Evolutionary conservation across 768 basidiomycete genomes (phyloP), one percentile per base, ranked within the genome.

Genomic region (Leccinum longicurvipes): DNA sequence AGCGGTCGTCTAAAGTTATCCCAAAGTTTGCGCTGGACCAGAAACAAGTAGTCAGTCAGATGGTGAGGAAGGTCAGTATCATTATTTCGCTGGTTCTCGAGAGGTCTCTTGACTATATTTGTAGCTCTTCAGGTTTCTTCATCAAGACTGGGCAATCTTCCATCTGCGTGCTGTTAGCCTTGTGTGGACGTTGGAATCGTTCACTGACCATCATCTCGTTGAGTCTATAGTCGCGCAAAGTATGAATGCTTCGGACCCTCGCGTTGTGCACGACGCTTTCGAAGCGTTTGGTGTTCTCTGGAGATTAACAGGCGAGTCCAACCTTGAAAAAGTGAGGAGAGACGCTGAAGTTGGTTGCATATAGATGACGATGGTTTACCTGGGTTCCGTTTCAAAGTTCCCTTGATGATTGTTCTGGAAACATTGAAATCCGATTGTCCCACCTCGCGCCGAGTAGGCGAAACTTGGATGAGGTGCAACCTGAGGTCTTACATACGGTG

Each of bases 391-490:
- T 85, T 98, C 66, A 87, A 87, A 64, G 78, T 87, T 2, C 96
- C 96, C 0, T 80, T 98, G 82, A 87, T 93, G 80, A 83, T 86
- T 44, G 85, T 96, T 28, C 73, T 98, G 49, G 93, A 96, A 65
- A 85, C 86, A 0, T 72, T 98, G 47, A 87, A 86, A 63, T 86
- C 79, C 36, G 84, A 87, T 29, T 86, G 93, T 60, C 89, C 92
- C 8, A 74, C 74, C 57, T 70, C 89, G 10, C 85, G 89, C 25
- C 81, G 93, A 11, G 78, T 90, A 29, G 91, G 91, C 14, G 96
- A 98, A 70, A 93, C 93, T 0, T 99, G 97, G 97, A 93, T 99
- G 89, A 82, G 95, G 25, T 93, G 92, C 66, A 93, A 86, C 63
- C 77, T 98, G 28, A 91, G 89, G 68, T 95, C 93, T 2, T 96